These are phyloP conservation scores for Leishmania tarentolae DNA, from an alignment of 208 protist species.

Conservation along the genomic window DNA sequence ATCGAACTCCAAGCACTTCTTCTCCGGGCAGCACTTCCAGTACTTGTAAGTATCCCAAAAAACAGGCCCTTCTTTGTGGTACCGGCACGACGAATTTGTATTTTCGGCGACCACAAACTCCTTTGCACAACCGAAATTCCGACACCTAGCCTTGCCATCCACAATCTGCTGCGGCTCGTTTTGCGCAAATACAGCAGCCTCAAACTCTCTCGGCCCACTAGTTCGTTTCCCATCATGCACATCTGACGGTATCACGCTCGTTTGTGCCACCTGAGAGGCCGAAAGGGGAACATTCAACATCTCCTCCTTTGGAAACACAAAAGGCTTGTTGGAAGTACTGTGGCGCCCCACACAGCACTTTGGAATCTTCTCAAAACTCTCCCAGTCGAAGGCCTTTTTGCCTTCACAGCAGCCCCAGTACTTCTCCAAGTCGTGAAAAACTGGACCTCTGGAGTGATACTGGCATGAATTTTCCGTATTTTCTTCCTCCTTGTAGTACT, in stretches of 20 bases:
- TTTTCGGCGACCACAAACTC: constrained; percentile 86
- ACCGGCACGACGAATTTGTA: constrained; percentile 52
- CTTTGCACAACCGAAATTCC: constrained; percentile 80
- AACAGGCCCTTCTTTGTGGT: constrained; percentile 79
- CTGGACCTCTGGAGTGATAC: constrained; percentile 63
- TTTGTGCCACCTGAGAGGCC: constrained; percentile 29
- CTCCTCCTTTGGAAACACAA: constrained; percentile 48
- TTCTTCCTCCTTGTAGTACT: constrained; percentile 68
- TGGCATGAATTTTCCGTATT: constrained; percentile 74
- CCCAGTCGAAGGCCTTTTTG: constrained; percentile 83
- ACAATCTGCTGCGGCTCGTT: constrained; percentile 59
- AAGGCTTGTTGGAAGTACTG: constrained; percentile 52
- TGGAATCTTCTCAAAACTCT: constrained; percentile 76
- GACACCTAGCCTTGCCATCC: constrained; percentile 78
- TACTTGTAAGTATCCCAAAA: constrained; percentile 91
- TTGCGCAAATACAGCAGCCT: constrained; percentile 45
- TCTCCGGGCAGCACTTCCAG: constrained; percentile 88
- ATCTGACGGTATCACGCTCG: not conserved
- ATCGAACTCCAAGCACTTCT: constrained; percentile 84
- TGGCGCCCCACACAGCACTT: constrained; percentile 61
- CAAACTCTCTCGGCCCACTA: constrained; percentile 79
- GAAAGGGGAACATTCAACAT: constrained; percentile 54
- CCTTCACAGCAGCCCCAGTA: constrained; percentile 78
- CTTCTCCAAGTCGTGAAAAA: constrained; percentile 89
- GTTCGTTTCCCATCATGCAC: constrained; percentile 26